Conservation (phyloP, 305 asterid species). For the Solanum hybrid region DNA sequence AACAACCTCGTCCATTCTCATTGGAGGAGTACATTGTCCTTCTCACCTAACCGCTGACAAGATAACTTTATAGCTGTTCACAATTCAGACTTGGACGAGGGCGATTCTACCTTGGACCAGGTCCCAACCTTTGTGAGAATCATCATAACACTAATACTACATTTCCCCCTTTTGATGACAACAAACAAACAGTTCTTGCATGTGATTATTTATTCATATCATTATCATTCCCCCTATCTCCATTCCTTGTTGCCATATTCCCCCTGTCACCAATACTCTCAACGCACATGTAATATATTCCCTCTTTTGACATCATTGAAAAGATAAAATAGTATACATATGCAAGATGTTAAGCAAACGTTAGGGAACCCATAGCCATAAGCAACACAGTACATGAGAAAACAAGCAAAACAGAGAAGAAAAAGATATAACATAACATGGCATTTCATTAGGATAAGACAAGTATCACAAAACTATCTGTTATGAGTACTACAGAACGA, state of each 20-base stretch:
- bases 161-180: too few relatives aligned
- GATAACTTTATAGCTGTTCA: not conserved
- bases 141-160: not conserved
- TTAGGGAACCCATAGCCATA: not conserved
- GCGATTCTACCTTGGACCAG: not conserved
- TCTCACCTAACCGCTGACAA: not conserved
- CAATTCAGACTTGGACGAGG: not conserved
- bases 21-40: not conserved
- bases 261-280: not conserved
- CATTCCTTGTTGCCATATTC: not conserved
- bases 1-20: not conserved
- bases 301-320: not conserved
- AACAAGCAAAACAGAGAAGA: not conserved
- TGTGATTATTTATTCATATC: not conserved
- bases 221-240: not conserved
- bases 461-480: not conserved
- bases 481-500: not conserved
- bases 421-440: not conserved
- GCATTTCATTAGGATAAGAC: too few relatives aligned
- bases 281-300: not conserved
- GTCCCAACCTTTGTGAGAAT: not conserved
- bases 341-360: not conserved
- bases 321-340: not conserved
- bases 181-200: not conserved
- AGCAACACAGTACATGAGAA: not conserved